These are phyloP conservation scores for Leishmania mexicana DNA, from an alignment of 208 protist genomes.

Conservation along the genomic window DNA sequence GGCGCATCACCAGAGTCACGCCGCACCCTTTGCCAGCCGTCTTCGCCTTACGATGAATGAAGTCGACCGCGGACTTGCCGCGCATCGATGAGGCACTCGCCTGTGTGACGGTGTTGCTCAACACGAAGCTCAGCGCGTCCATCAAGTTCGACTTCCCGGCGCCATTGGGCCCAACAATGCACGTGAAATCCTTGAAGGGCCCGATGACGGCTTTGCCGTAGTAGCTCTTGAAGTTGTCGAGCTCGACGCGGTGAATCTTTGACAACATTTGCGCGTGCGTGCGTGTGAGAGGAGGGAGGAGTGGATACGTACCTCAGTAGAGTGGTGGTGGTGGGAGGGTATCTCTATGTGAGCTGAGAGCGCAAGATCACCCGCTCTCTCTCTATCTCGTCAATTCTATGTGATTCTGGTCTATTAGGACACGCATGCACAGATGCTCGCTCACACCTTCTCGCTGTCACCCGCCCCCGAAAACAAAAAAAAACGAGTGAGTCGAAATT, in stretches of 20 bases:
- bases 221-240: slow-evolving; percentile 99
- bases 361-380: not conserved
- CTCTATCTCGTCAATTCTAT: not conserved
- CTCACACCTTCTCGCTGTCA: not conserved
- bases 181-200: slow-evolving; percentile 98
- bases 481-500: not conserved
- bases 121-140: slow-evolving; percentile 98
- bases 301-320: not conserved
- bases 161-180: slow-evolving; percentile 99
- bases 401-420: not conserved
- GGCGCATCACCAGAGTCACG: slow-evolving; percentile 85
- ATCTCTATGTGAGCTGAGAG: not conserved
- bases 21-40: slow-evolving; percentile 44
- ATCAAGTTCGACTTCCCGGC: slow-evolving; percentile 99
- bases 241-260: slow-evolving; percentile 88
- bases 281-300: not conserved
- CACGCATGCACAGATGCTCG: not conserved
- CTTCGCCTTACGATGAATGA: slow-evolving; percentile 88
- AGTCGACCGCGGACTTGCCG: slow-evolving; percentile 80
- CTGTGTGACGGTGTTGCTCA: slow-evolving; percentile 77
- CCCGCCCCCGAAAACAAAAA: not conserved
- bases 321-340: not conserved
- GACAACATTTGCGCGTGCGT: slow-evolving; percentile 54
- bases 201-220: slow-evolving; percentile 93
- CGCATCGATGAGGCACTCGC: slow-evolving; percentile 68